A percentile compares a stretch with the other conserved stretches of the same genome.
These are phyloP conservation scores for Apiospora hydei DNA, from an alignment of 2,329 filamentous ascomycete species.

Conservation along the genomic window DNA sequence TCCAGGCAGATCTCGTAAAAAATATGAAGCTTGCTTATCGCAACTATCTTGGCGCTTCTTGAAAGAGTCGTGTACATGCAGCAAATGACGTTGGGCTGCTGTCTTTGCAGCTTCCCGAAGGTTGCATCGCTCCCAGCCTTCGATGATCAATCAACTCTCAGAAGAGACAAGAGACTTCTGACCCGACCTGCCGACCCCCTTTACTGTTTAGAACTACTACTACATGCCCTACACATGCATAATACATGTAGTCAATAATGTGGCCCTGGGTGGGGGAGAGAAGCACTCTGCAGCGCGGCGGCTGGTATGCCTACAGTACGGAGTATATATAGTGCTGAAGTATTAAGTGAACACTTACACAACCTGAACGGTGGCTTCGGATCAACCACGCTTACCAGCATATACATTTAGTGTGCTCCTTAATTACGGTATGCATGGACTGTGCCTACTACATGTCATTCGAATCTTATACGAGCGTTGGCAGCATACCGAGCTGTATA, in stretches of 20 bases:
- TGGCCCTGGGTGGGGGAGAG: neutral
- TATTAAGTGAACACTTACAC: neutral
- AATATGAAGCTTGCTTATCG: neutral
- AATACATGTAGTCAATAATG: constrained; percentile 5
- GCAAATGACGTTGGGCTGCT: neutral
- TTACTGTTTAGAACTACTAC: neutral
- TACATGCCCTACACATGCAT: neutral
- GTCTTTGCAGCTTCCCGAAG: constrained; percentile 9
- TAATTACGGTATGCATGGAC: neutral
- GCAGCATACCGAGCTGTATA: too few relatives aligned
- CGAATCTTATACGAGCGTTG: too few relatives aligned
- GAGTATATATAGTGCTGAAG: too few relatives aligned
- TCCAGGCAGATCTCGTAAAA: constrained; percentile 9
- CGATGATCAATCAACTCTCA: neutral
- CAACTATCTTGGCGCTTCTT: neutral
- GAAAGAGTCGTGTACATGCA: constrained; percentile 1
- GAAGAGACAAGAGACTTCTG: neutral
- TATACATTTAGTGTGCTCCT: constrained; percentile 14
- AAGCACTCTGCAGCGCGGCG: neutral
- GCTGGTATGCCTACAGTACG: too few relatives aligned
- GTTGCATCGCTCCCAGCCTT: neutral
- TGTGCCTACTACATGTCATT: too few relatives aligned
- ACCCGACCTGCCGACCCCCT: neutral
- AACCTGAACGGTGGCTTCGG: neutral
- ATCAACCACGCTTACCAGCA: constrained; percentile 5